Percentiles rank a stretch among this genome's conserved stretches.
These are phyloP conservation scores for Trichoderma polysporum DNA, from an alignment of 2,329 filamentous ascomycete genomes.

Conservation along the genomic window DNA sequence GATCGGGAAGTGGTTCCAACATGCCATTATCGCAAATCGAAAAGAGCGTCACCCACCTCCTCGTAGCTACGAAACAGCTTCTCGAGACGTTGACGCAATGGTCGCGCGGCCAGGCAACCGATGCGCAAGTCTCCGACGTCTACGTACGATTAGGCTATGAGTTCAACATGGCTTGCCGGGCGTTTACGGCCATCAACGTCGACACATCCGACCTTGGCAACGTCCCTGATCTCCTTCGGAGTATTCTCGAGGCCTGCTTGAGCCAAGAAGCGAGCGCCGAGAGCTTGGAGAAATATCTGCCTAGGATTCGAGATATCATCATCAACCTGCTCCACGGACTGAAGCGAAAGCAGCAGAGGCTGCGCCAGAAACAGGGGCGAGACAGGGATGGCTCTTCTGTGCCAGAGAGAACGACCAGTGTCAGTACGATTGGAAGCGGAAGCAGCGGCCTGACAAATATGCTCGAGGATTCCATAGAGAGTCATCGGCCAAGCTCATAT, in stretches of 20 bases:
- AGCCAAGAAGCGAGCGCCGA: conserved; percentile 94
- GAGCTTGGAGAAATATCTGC: conserved; percentile 90
- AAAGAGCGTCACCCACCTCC: conserved; percentile 95
- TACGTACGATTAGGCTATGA: conserved; percentile 97
- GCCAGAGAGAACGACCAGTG: conserved; percentile 55
- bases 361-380: conserved; percentile 62
- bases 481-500: conserved; percentile 45
- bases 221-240: conserved; percentile 85
- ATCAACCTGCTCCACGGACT: conserved; percentile 94
- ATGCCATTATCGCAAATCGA: conserved; percentile 91
- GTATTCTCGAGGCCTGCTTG: conserved; percentile 90
- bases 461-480: conserved; percentile 59
- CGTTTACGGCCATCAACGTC: conserved; percentile 95
- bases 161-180: conserved; percentile 97
- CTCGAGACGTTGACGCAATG: conserved; percentile 97
- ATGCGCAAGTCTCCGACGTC: conserved; percentile 95
- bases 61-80: conserved; percentile 96
- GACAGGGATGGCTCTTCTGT: conserved; percentile 47
- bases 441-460: conserved; percentile 56
- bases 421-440: conserved; percentile 58
- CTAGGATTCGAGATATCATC: conserved; percentile 95
- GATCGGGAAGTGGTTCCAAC: conserved; percentile 63
- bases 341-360: conserved; percentile 93
- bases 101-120: conserved; percentile 88
- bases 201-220: conserved; percentile 93